phyloP scores from a whole-genome alignment of 2,329 filamentous ascomycete genomes.

The Colletotrichum limetticola region DNA sequence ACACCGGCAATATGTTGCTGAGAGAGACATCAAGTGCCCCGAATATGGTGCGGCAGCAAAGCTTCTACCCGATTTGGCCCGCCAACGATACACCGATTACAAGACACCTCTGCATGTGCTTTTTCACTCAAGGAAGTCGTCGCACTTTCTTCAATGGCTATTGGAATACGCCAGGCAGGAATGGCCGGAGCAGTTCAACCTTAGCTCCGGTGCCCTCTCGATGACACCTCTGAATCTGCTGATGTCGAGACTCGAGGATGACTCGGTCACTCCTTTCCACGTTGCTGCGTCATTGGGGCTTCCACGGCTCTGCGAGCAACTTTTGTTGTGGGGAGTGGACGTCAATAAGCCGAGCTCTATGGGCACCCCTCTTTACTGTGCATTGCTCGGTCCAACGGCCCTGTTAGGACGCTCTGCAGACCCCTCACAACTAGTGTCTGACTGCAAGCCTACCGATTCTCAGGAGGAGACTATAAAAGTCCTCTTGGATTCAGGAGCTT shows the following conservation, averaged over 20 bases:
- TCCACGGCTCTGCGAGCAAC: slow-evolving; percentile 40
- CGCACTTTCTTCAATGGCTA: slow-evolving; percentile 49
- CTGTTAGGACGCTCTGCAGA: slow-evolving; percentile 36
- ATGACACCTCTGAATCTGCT: slow-evolving; percentile 41
- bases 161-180: slow-evolving; percentile 46
- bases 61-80: slow-evolving; percentile 41
- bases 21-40: slow-evolving; percentile 6
- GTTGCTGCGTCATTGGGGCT: slow-evolving; percentile 48
- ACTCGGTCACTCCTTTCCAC: slow-evolving; percentile 45
- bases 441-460: neutral
- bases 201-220: slow-evolving; percentile 33
- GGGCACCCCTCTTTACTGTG: slow-evolving; percentile 47
- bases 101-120: slow-evolving; percentile 40
- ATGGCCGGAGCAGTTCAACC: slow-evolving; percentile 41
- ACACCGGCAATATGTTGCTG: neutral
- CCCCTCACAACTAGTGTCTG: neutral
- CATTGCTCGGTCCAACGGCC: slow-evolving; percentile 45
- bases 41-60: slow-evolving; percentile 8
- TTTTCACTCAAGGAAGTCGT: slow-evolving; percentile 40
- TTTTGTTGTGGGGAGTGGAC: slow-evolving; percentile 24
- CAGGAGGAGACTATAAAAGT: slow-evolving; percentile 41
- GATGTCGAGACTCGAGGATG: slow-evolving; percentile 43
- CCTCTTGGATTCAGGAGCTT: slow-evolving; percentile 40
- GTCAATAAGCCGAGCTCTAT: slow-evolving; percentile 39
- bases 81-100: slow-evolving; percentile 40